A percentile compares a stretch with the other conserved stretches of the same genome.
These are phyloP conservation scores for Lepraria neglecta DNA, from an alignment of 495 filamentous ascomycete species.

Conservation along the genomic window DNA sequence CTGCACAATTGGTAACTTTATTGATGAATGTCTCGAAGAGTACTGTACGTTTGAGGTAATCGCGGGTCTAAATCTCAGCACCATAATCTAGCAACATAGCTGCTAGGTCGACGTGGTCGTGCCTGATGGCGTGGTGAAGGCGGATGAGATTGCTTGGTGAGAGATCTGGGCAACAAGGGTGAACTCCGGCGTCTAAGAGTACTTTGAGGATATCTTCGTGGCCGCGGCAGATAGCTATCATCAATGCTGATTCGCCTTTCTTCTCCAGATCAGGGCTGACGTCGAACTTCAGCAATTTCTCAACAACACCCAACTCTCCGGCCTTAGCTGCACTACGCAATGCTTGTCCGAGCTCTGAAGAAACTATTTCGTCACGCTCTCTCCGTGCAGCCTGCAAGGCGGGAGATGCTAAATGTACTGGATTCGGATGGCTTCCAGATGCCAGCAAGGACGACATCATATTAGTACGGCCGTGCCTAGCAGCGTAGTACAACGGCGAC, in stretches of 20 bases:
- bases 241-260: not conserved
- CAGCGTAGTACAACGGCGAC: not conserved
- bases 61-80: not conserved
- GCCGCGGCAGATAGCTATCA: not conserved
- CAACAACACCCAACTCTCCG: not conserved
- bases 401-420: not conserved
- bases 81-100: not conserved
- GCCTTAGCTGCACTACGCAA: not conserved
- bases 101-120: not conserved
- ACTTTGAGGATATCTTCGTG: not conserved
- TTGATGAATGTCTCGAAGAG: not conserved
- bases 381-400: not conserved
- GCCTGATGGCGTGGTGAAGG: constrained; percentile 5
- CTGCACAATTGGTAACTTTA: not conserved
- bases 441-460: not conserved
- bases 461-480: not conserved
- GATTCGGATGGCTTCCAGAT: not conserved
- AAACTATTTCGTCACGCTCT: not conserved
- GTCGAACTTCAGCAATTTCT: not conserved
- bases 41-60: not conserved
- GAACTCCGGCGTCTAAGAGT: not conserved
- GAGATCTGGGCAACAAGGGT: not conserved
- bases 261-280: no score
- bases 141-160: not conserved
- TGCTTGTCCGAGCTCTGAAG: not conserved